phyloP scores from a whole-genome alignment of 768 basidiomycete species.

The Calvatia gigantea region DNA sequence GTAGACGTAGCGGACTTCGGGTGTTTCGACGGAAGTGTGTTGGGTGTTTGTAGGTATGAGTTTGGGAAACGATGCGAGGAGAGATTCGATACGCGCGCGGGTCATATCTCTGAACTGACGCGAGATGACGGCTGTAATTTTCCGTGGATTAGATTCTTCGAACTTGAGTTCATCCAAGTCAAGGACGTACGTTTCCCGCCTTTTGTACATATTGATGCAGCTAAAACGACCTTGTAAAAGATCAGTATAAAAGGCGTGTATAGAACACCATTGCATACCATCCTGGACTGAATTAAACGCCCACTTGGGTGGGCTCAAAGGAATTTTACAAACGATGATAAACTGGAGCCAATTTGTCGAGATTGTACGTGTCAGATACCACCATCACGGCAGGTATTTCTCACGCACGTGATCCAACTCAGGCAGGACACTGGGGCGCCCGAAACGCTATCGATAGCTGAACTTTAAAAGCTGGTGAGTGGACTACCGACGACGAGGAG shows the following conservation, averaged over 20 bases:
- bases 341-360: neutral
- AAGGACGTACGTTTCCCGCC: slow-evolving; percentile 78
- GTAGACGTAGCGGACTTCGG: slow-evolving; percentile 95
- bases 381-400: slow-evolving; percentile 11
- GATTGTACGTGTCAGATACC: slow-evolving; percentile 11
- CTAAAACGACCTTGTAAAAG: slow-evolving; percentile 73
- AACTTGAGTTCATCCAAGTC: neutral
- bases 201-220: slow-evolving; percentile 93
- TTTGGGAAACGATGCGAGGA: slow-evolving; percentile 96
- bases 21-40: slow-evolving; percentile 94
- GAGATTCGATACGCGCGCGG: slow-evolving; percentile 87
- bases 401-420: slow-evolving; percentile 7
- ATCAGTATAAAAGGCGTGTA: neutral
- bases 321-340: neutral
- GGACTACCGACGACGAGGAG: too few relatives aligned
- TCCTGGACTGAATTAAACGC: neutral
- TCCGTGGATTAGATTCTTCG: neutral
- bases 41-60: slow-evolving; percentile 93
- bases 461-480: too few relatives aligned
- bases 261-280: neutral
- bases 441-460: too few relatives aligned
- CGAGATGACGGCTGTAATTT: slow-evolving; percentile 83
- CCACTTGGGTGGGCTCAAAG: neutral
- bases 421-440: too few relatives aligned
- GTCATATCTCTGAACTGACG: slow-evolving; percentile 96